Base-by-base conservation (phyloP, 768 basidiomycete species). In the Lyophyllum shimeji region DNA sequence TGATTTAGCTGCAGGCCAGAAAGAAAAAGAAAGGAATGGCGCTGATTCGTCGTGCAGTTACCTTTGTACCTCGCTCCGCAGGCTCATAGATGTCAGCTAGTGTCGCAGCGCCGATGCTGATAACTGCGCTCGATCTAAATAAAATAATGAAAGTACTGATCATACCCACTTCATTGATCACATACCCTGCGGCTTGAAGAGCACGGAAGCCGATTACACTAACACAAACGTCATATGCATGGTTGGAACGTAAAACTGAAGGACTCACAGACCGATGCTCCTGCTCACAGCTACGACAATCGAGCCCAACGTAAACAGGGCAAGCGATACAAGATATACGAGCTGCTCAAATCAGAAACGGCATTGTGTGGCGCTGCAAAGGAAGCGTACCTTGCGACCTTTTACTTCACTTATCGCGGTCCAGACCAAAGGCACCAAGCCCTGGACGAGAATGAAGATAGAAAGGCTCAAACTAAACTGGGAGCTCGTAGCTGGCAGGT, bases 51-150 rank as follows among this genome's bases (percentile, higher is more conserved):
- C 18, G 27, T 20, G 46, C 20, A 2, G 45, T 42, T 58, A 74
- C 77, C 70, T 82, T 87, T 18, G 79, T 82, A 4, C 92, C 92
- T 49, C 91, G 77, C 65, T 91, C 86, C 11, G 77, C 74, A 0
- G 87, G 82, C 23, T 90, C 89, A 61, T 83, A 92, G 3, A 92
- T 85, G 65, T 92, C 90, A 1, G 89, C 89, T 2, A 93, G 72
- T 3, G 89, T 88, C 13, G 86, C 89, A 0, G 88, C 87, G 4
- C 90, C 92, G 52, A 92, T 83, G 0, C 85, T 67, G 23, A 64
- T 59, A 25, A 64, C 60, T 15, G 65, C 65, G 34, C 60, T 62
- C 17, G 65, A 65, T 15, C 65, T 65, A 15, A 3, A 23, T 3
- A 34, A 1, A 12, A n/a, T 42, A 15, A 8, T 20, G 3, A 13